Evolutionary conservation across 208 protist genomes (phyloP).

Genomic region (Trypanosoma vivax): DNA sequence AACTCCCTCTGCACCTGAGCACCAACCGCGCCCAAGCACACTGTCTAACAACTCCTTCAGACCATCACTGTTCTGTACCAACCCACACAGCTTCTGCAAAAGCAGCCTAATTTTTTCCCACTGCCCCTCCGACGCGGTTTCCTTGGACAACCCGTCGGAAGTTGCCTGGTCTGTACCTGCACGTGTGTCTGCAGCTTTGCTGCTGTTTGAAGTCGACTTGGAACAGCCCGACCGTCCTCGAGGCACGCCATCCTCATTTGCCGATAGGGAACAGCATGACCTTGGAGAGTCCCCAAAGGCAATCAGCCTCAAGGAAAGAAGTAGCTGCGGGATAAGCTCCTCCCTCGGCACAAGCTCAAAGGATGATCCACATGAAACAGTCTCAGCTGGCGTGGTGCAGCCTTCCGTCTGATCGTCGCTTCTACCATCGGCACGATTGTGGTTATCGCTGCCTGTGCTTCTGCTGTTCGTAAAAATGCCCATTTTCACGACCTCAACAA

Average conservation of each 20-base stretch:
- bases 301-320: constrained; percentile 43
- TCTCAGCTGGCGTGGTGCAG: not conserved
- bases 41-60: too few species aligned
- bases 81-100: constrained; percentile 20
- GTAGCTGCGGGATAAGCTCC: constrained; percentile 23
- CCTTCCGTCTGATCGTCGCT: not conserved
- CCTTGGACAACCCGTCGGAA: not conserved
- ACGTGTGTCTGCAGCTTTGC: not conserved
- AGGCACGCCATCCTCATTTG: not conserved
- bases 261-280: not conserved
- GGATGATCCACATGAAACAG: not conserved
- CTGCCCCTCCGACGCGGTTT: constrained; percentile 13
- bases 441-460: not conserved
- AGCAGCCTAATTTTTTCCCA: constrained; percentile 38
- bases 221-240: not conserved
- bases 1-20: too few species aligned
- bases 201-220: not conserved
- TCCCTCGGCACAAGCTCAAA: constrained; percentile 45
- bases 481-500: constrained; percentile 17
- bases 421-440: not conserved
- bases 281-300: constrained; percentile 34
- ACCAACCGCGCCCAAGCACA: too few species aligned
- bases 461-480: not conserved
- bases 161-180: too few species aligned
- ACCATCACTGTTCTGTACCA: constrained; percentile 40